Percentiles rank a stretch among this genome's conserved stretches.
Conservation (phyloP, 1,284 basidiomycete species). For the Fomes fomentarius region DNA sequence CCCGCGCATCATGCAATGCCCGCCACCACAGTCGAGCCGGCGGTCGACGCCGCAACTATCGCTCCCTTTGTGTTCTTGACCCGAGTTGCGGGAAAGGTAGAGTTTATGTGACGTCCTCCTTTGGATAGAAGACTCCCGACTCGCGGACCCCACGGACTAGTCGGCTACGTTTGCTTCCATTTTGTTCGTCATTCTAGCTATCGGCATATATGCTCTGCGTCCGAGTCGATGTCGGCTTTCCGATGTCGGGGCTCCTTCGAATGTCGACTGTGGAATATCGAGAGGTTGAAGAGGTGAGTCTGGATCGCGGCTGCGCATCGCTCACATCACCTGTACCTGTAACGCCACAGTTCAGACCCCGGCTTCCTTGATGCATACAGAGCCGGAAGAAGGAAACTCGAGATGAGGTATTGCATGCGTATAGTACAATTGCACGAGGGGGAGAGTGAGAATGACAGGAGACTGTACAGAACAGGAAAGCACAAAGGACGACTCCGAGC, state of each 20-base stretch:
- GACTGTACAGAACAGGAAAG: slow-evolving; percentile 14
- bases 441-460: background rate
- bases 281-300: no score
- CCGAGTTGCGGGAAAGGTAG: slow-evolving; percentile 1
- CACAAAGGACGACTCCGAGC: slow-evolving; percentile 3
- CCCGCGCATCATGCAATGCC: background rate
- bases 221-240: no score
- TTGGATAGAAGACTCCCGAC: no score
- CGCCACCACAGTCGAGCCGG: background rate
- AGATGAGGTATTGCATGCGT: no score
- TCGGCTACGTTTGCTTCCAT: background rate
- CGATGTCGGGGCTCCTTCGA: no score
- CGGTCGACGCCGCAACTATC: no score
- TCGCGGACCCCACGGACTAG: no score
- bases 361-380: background rate
- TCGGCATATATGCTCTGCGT: no score
- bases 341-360: background rate
- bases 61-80: slow-evolving; percentile 8
- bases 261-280: no score
- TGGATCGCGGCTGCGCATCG: no score
- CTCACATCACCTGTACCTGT: background rate
- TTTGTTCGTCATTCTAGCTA: background rate
- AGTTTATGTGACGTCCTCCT: slow-evolving; percentile 6
- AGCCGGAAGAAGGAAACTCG: no score
- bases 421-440: background rate